These are phyloP conservation scores for Boletus rufocinnamomeus DNA, from an alignment of 768 basidiomycete species.

Conservation along the genomic window DNA sequence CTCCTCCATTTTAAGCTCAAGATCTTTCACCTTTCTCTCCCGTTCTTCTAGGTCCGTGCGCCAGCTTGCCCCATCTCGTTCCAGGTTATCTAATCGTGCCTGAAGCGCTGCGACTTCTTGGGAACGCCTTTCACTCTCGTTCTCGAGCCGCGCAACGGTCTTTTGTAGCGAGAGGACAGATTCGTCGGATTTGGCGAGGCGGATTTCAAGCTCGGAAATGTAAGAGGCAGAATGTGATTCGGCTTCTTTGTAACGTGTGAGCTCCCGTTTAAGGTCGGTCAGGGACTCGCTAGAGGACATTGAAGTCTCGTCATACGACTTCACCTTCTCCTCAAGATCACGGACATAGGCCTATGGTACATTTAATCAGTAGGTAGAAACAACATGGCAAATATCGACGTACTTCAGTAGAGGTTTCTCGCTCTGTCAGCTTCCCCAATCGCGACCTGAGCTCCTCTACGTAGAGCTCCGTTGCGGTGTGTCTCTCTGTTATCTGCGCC, in stretches of 20 bases:
- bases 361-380: constrained; percentile 4
- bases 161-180: constrained; percentile 68
- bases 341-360: constrained; percentile 78
- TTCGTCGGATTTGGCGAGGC: constrained; percentile 77
- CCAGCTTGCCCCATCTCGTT: constrained; percentile 79
- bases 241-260: constrained; percentile 71
- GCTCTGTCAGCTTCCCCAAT: constrained; percentile 79
- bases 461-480: constrained; percentile 79
- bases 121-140: constrained; percentile 71
- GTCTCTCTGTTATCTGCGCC: constrained; percentile 61
- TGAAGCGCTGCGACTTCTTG: constrained; percentile 74
- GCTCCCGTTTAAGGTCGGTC: constrained; percentile 81
- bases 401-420: constrained; percentile 92
- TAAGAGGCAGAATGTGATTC: constrained; percentile 76
- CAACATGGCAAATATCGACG: constrained; percentile 20
- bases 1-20: constrained; percentile 78
- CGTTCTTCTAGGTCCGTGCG: constrained; percentile 81
- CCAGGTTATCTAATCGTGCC: constrained; percentile 64
- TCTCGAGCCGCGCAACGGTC: constrained; percentile 75
- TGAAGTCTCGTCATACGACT: constrained; percentile 77
- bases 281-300: constrained; percentile 76
- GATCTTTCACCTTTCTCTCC: constrained; percentile 69
- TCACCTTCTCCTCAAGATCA: constrained; percentile 92
- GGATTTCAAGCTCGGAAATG: constrained; percentile 83
- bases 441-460: constrained; percentile 83